phyloP scores from a whole-genome alignment of 2,329 filamentous ascomycete genomes.

The Cercospora sp. region DNA sequence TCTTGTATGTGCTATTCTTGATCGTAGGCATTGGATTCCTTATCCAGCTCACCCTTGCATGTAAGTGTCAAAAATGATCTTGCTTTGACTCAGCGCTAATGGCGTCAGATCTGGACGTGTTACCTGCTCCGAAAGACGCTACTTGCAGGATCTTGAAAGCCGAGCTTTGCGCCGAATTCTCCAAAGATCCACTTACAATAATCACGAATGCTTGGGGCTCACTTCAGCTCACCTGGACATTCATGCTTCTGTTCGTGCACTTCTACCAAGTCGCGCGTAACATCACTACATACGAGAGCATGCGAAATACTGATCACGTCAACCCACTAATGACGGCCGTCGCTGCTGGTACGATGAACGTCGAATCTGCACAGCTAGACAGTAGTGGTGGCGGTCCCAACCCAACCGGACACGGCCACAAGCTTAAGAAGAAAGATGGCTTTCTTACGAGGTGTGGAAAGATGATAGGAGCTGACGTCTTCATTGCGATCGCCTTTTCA shows the following conservation, averaged over 20 bases:
- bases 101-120: constrained; percentile 36
- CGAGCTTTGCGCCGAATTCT: constrained; percentile 71
- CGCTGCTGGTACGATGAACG: constrained; percentile 65
- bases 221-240: constrained; percentile 89
- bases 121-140: constrained; percentile 52
- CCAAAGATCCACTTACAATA: constrained; percentile 81
- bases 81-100: constrained; percentile 4
- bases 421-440: constrained; percentile 60
- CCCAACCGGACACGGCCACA: constrained; percentile 44
- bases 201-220: constrained; percentile 76
- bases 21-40: constrained; percentile 73
- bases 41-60: constrained; percentile 71
- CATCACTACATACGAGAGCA: constrained; percentile 95
- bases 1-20: constrained; percentile 80
- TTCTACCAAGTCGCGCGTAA: constrained; percentile 88
- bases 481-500: constrained; percentile 83
- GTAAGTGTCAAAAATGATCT: constrained; percentile 46
- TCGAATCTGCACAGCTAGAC: constrained; percentile 70
- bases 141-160: constrained; percentile 76
- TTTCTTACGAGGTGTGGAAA: constrained; percentile 78
- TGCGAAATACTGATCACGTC: constrained; percentile 66
- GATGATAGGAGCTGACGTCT: constrained; percentile 86
- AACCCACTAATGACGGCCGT: constrained; percentile 71
- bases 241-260: constrained; percentile 95
- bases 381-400: constrained; percentile 65